Conservation (phyloP, 208 protist genomes). For the Trichomonas gallinae region DNA sequence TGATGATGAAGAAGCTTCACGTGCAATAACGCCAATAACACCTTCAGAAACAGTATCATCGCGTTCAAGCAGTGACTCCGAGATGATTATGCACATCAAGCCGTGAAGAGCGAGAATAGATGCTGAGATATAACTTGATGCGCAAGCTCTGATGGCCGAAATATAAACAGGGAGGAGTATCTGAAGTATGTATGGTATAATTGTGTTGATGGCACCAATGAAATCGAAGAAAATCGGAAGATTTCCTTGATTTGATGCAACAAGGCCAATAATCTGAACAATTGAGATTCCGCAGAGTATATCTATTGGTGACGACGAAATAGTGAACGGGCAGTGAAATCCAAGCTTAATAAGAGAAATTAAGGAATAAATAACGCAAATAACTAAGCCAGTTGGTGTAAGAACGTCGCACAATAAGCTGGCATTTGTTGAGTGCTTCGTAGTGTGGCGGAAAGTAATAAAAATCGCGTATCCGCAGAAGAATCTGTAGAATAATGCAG, state of each 20-base stretch:
- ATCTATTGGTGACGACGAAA: background rate
- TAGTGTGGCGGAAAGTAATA: background rate
- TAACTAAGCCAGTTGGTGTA: background rate
- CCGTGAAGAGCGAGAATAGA: background rate
- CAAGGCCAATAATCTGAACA: background rate
- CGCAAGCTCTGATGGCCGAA: background rate
- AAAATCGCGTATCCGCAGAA: background rate
- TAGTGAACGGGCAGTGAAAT: background rate
- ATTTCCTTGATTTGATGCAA: background rate
- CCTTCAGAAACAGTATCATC: background rate
- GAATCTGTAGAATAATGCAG: background rate
- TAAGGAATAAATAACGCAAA: background rate
- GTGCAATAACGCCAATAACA: background rate
- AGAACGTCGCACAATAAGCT: background rate
- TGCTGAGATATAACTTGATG: background rate
- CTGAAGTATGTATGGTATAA: background rate
- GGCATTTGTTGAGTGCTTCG: background rate
- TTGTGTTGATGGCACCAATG: background rate
- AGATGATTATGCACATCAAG: background rate
- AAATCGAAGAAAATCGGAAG: background rate
- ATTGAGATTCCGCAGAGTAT: background rate
- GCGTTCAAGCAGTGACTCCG: background rate
- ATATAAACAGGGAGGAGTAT: background rate
- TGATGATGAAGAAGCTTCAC: background rate
- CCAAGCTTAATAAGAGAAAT: background rate